Base-by-base conservation (phyloP, 257 asterid species). In the Rauvolfia tetraphylla region DNA sequence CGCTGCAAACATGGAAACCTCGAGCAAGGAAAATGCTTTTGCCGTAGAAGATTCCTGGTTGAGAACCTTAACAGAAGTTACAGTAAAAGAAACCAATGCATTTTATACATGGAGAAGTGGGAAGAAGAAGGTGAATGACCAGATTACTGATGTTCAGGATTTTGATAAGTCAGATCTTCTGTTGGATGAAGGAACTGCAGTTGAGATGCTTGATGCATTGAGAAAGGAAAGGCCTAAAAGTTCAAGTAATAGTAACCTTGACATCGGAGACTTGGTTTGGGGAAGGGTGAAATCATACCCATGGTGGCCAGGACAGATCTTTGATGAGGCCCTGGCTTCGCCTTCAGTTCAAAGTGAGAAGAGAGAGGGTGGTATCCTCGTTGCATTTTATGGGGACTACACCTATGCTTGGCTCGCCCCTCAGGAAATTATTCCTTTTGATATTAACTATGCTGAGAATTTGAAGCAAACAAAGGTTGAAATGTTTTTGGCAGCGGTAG, bases 271-370 rank as follows among this genome's bases (percentile, higher is more conserved):
- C 33, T 41, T 81, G 73, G 79, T 81, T 33, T 81, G 81, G 84
- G 84, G 72, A 57, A 77, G 74, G 81, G 54, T 81, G 59, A 57
- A 13, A 69, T 54, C 84, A 8, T 41, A 76, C 49, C 79, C 81
- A n/a, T 77, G 81, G 84, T 81, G 84, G 84, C 81, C 81, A 25
- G 79, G 79, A 4, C 76, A 44, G 62, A 72, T 81, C 31, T 77
- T 29, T 3, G 38, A 76, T n/a, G 81, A 81, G 54, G 54, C 67
- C 23, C 63, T 72, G 20, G 80, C 77, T 42, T 53, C 75, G 17
- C 38, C 73, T 66, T 63, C 48, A n/a, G 75, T 72, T 31, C 12
- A 15, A 7, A 29, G 62, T 18, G 14, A 34, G 15, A 81, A 65
- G 62, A 72, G 15, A 61, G 84, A 81, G 58, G 84, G 79, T 51